Conservation (phyloP, 2,329 filamentous ascomycete species). For the Venturia nashicola region DNA sequence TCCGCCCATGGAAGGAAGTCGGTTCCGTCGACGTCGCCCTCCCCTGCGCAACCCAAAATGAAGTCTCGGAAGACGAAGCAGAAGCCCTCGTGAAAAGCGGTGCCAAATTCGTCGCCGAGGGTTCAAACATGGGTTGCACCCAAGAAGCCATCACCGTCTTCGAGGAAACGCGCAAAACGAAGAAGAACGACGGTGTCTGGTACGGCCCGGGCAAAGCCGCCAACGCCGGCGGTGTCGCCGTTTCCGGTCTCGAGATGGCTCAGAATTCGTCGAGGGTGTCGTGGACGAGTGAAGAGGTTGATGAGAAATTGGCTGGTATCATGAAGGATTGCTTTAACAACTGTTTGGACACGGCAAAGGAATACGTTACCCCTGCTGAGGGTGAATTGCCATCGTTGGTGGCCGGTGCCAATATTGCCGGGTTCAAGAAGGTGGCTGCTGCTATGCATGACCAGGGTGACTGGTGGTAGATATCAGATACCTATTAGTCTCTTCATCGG, state of each 20-base stretch:
- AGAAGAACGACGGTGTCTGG: slow-evolving; percentile 70
- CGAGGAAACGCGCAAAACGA: slow-evolving; percentile 59
- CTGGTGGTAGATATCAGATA: slow-evolving; percentile 45
- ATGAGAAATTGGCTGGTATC: slow-evolving; percentile 79
- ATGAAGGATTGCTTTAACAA: slow-evolving; percentile 92
- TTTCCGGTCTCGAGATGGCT: slow-evolving; percentile 96
- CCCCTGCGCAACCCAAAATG: slow-evolving; percentile 93
- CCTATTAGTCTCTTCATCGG: background rate
- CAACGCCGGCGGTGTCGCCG: slow-evolving; percentile 94
- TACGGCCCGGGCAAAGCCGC: slow-evolving; percentile 92
- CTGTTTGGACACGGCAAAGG: slow-evolving; percentile 77
- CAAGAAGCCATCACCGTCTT: slow-evolving; percentile 91
- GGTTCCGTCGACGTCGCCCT: slow-evolving; percentile 84
- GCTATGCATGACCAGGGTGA: slow-evolving; percentile 97
- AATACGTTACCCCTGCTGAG: slow-evolving; percentile 68
- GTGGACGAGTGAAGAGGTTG: slow-evolving; percentile 86
- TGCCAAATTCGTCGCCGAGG: slow-evolving; percentile 80
- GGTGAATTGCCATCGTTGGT: slow-evolving; percentile 83
- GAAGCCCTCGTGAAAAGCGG: slow-evolving; percentile 66
- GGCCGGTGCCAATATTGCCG: slow-evolving; percentile 91
- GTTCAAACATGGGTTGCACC: slow-evolving; percentile 98
- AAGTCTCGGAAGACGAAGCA: slow-evolving; percentile 86
- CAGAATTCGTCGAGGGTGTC: slow-evolving; percentile 83
- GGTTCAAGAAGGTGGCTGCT: slow-evolving; percentile 88
- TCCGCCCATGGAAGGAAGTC: slow-evolving; percentile 83